These are phyloP conservation scores for Graphilbum ipis-grandicollis DNA, from an alignment of 2,329 filamentous ascomycete species.

Conservation along the genomic window DNA sequence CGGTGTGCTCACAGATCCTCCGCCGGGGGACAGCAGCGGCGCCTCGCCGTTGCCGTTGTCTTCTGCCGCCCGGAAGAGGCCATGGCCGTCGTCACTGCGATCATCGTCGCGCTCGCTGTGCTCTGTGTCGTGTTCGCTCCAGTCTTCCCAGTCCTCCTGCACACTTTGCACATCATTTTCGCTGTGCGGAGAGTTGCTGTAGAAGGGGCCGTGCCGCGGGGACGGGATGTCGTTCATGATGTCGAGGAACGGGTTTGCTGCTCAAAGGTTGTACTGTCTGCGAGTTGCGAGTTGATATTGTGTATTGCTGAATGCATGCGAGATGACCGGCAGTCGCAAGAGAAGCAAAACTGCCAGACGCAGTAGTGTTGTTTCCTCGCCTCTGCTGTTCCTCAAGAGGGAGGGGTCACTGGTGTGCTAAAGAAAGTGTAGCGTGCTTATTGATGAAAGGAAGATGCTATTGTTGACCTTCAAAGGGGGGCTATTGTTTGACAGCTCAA, in stretches of 20 bases:
- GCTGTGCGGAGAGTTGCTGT: conserved; percentile 7
- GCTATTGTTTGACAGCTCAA: background rate
- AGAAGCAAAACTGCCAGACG: no score
- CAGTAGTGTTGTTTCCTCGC: background rate
- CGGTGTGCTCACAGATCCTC: background rate
- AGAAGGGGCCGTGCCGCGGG: conserved; percentile 8
- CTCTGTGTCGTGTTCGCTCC: conserved; percentile 16
- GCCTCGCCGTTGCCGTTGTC: background rate
- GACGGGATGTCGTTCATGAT: conserved; percentile 12
- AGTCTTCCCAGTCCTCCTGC: conserved; percentile 33
- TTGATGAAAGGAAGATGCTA: background rate
- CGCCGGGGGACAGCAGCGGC: background rate
- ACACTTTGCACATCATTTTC: background rate
- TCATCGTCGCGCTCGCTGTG: conserved; percentile 30
- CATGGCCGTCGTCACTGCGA: background rate
- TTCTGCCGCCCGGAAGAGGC: background rate
- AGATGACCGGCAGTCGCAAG: no score
- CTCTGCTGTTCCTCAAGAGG: conserved; percentile 1
- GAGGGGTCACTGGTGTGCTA: background rate
- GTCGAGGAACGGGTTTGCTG: background rate
- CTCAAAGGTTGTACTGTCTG: background rate
- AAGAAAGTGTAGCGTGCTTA: background rate
- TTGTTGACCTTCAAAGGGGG: no score
- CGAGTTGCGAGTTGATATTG: background rate
- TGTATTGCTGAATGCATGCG: background rate